Percentiles rank a stretch among this genome's conserved stretches.
Conservation (phyloP, 768 basidiomycete genomes). For the Agaricus subrufescens region DNA sequence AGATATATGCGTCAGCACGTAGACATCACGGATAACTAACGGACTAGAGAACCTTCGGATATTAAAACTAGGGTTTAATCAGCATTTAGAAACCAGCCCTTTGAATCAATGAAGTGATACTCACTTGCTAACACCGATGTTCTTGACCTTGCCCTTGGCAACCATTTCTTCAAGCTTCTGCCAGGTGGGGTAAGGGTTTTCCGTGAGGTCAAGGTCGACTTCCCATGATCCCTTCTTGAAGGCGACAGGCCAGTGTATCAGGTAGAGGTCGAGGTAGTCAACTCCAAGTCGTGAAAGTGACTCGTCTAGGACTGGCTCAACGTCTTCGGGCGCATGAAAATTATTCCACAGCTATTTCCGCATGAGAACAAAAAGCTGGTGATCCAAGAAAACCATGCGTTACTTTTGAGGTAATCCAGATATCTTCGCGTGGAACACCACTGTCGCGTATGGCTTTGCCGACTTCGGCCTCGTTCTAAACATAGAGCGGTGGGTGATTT, state of each 20-base stretch:
- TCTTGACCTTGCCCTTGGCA: constrained; percentile 68
- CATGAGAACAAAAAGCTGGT: not conserved
- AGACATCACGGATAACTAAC: too few species aligned
- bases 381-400: not conserved
- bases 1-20: constrained; percentile 13
- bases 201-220: constrained; percentile 54
- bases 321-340: constrained; percentile 70
- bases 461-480: constrained; percentile 68
- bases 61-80: constrained; percentile 45
- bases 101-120: constrained; percentile 1
- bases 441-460: constrained; percentile 58
- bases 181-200: constrained; percentile 76
- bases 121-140: constrained; percentile 84
- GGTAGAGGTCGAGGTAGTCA: constrained; percentile 74
- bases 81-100: not conserved
- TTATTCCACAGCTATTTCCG: constrained; percentile 65
- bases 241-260: constrained; percentile 66
- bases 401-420: constrained; percentile 67
- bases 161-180: constrained; percentile 75
- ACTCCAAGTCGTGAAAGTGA: constrained; percentile 56
- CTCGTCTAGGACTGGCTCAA: constrained; percentile 64
- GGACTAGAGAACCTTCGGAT: constrained; percentile 32
- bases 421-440: constrained; percentile 52
- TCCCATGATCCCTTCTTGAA: constrained; percentile 48
- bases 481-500: not conserved